Evolutionary conservation across 306 rosid genomes (phyloP).

Genomic region (Glycine soja): DNA sequence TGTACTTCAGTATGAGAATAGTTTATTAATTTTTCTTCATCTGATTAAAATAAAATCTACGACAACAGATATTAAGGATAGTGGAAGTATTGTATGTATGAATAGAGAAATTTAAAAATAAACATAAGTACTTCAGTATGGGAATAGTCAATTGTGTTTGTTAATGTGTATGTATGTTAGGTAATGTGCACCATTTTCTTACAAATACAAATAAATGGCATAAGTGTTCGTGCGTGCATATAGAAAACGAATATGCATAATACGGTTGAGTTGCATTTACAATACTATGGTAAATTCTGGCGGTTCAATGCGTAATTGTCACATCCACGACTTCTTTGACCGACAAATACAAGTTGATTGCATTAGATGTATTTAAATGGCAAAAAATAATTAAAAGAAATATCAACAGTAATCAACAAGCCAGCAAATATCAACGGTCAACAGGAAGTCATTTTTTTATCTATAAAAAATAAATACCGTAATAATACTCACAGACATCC

Average conservation of each 20-base stretch:
- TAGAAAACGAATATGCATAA: neutral
- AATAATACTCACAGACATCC: too few relatives aligned
- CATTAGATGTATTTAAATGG: neutral
- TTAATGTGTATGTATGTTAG: neutral
- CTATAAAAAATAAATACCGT: too few relatives aligned
- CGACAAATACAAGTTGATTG: neutral
- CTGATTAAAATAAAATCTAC: too few relatives aligned
- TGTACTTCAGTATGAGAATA: too few relatives aligned
- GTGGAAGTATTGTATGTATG: too few relatives aligned
- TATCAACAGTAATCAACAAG: neutral
- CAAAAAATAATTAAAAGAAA: neutral
- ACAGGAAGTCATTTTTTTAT: neutral
- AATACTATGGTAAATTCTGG: neutral
- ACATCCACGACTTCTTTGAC: constrained; percentile 24
- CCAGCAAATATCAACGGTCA: neutral
- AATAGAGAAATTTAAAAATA: too few relatives aligned
- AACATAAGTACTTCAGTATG: too few relatives aligned
- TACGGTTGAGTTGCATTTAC: neutral
- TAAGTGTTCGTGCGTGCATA: neutral
- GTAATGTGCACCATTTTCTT: neutral
- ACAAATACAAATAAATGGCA: neutral
- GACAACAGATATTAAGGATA: too few relatives aligned
- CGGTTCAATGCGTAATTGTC: constrained; percentile 8
- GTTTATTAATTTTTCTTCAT: too few relatives aligned
- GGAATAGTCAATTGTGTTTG: too few relatives aligned